phyloP scores from a whole-genome alignment of 2,329 filamentous ascomycete species.

The Aureobasidium subglaciale region DNA sequence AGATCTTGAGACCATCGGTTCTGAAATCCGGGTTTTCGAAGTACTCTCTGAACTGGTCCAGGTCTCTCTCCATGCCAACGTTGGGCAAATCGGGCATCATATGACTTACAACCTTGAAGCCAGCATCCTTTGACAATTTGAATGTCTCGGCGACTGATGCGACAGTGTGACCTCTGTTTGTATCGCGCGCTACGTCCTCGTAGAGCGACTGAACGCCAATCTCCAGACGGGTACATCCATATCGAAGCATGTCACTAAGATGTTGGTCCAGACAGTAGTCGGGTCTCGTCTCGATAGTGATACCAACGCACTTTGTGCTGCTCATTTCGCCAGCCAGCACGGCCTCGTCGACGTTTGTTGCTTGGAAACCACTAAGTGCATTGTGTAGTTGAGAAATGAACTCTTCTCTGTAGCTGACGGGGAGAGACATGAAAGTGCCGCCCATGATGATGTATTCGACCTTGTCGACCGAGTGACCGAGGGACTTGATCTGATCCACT shows the following conservation, averaged over 20 bases:
- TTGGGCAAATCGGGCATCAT: conserved; percentile 99
- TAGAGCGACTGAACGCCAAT: conserved; percentile 95
- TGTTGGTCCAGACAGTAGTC: conserved; percentile 98
- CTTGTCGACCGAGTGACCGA: conserved; percentile 96
- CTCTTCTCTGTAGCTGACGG: conserved; percentile 79
- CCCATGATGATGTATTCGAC: conserved; percentile 99
- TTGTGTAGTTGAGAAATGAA: conserved; percentile 97
- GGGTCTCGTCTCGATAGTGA: conserved; percentile 94
- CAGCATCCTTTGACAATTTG: conserved; percentile 92
- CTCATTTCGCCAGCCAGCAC: conserved; percentile 93
- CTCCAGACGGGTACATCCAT: conserved; percentile 90
- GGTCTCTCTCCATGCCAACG: conserved; percentile 94
- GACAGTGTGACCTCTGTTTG: conserved; percentile 93
- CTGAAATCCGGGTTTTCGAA: conserved; percentile 95
- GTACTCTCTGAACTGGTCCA: conserved; percentile 96
- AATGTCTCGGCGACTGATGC: conserved; percentile 94
- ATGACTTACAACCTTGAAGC: conserved; percentile 97
- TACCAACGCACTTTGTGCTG: conserved; percentile 94
- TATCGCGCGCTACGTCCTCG: conserved; percentile 96
- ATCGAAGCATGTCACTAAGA: conserved; percentile 91
- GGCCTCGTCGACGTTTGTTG: conserved; percentile 88
- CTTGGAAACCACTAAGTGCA: conserved; percentile 91
- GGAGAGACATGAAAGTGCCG: conserved; percentile 95
- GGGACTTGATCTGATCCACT: conserved; percentile 90
- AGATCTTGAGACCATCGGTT: conserved; percentile 96